A percentile compares a stretch with the other conserved stretches of the same genome.
These are phyloP conservation scores for Zoysia japonica DNA, from an alignment of 176 grass and related monocot genomes.

Conservation along the genomic window DNA sequence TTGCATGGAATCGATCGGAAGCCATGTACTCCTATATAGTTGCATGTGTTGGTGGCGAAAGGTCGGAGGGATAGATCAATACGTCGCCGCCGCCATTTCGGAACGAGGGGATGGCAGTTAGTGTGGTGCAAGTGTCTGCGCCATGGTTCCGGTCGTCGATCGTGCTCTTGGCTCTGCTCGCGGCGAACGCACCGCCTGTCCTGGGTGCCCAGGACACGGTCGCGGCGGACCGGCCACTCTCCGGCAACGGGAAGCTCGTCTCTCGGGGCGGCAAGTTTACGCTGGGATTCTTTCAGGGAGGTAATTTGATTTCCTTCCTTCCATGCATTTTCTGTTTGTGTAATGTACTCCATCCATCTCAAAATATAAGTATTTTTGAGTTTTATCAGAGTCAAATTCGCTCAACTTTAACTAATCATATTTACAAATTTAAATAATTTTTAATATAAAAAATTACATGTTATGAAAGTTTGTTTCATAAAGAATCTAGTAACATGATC, in stretches of 20 bases:
- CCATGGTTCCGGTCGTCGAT: not conserved
- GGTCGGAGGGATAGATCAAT: not conserved
- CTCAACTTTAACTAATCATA: no score
- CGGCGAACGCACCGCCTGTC: not conserved
- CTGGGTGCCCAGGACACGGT: constrained; percentile 16
- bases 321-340: no score
- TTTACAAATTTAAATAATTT: no score
- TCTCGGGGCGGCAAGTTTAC: constrained; percentile 37
- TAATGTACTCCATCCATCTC: no score
- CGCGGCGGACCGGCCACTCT: not conserved
- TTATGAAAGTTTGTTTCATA: no score
- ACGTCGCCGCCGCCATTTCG: not conserved
- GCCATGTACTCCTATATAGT: no score
- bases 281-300: constrained; percentile 35
- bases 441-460: no score
- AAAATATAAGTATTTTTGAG: no score
- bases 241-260: constrained; percentile 15
- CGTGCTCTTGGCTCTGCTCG: not conserved
- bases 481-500: no score
- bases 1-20: no score
- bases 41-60: not conserved
- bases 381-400: no score
- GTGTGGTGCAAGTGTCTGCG: not conserved
- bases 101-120: not conserved
- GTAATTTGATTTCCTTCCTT: no score